Evolutionary conservation across 2,329 filamentous ascomycete species (phyloP).

Genomic region (Colletotrichum magnum): DNA sequence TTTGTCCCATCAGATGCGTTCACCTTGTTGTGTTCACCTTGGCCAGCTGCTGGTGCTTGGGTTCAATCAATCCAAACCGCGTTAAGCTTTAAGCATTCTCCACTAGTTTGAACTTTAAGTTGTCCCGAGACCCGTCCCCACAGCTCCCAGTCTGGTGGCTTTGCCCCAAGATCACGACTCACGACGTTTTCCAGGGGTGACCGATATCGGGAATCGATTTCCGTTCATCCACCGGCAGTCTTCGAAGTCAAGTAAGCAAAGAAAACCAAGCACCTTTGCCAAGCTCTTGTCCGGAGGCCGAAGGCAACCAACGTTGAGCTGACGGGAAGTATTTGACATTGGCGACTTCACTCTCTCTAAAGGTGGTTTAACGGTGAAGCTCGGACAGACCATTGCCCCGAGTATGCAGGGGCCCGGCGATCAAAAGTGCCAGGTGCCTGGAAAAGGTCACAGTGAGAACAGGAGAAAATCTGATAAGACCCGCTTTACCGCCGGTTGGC

Average conservation of each 20-base stretch:
- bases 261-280: no score
- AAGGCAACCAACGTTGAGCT: no score
- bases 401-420: background rate
- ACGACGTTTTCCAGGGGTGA: no score
- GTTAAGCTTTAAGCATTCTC: slow-evolving; percentile 15
- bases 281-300: no score
- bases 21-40: no score
- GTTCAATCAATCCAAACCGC: background rate
- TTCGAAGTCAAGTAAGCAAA: no score
- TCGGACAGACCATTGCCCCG: background rate
- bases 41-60: background rate
- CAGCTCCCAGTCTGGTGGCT: slow-evolving; percentile 6
- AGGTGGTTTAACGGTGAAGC: background rate
- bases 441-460: background rate
- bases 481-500: slow-evolving; percentile 2
- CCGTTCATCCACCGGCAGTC: no score
- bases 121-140: slow-evolving; percentile 20
- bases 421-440: no score
- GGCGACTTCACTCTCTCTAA: no score
- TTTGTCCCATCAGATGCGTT: no score
- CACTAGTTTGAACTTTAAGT: slow-evolving; percentile 8
- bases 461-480: background rate
- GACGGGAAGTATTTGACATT: no score
- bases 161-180: background rate
- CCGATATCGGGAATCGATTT: no score